Evolutionary conservation across 2,329 filamentous ascomycete genomes (phyloP), one percentile per base, ranked within the genome.

Genomic region (Colletotrichum liaoningense): DNA sequence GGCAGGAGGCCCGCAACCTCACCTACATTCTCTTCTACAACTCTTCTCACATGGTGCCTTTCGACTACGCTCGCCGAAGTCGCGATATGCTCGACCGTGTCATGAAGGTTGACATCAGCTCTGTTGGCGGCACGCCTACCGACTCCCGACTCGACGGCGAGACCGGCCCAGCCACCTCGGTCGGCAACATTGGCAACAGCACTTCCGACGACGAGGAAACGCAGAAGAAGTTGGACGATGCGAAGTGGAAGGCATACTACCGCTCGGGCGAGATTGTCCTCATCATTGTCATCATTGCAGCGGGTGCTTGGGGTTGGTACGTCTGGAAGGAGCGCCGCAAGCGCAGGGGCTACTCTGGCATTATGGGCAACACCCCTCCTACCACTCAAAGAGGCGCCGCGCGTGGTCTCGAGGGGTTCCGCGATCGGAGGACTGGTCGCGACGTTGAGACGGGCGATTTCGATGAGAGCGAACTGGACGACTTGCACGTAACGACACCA

Each of bases 71-170:
- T 1, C 92, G 95, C 60, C 93, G 95, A 74, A 93, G 92, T 24
- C 91, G 96, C 74, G 97, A 98, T 81, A 99, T 99, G 97, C 91
- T 99, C 19, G 96, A 99, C 83, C 93, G 97, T 54, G 98, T 99
- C 84, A 95, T 98, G 89, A 91, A 91, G 62, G 94, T 99, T 54
- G 95, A 98, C 80, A 97, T 98, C 76, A 93, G 91, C 77, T 93
- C 90, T 79, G 97, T 98, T 76, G 96, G 96, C 72, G 95, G 94
- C 63, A 85, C 86, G 64, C 94, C 95, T 0, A 89, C 92, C 1
- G 93, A 97, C 81, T 95, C 92, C 71, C 89, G 90, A 38, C 93
- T 98, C 69, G 95, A 97, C 79, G 95, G 95, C 69, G 94, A 97
- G 82, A 95, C 95, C 81, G 90, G 93, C 1, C 91, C 91, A 6